Conservation (phyloP, 352 stramenopile species). For the Pythium guiyangense region DNA sequence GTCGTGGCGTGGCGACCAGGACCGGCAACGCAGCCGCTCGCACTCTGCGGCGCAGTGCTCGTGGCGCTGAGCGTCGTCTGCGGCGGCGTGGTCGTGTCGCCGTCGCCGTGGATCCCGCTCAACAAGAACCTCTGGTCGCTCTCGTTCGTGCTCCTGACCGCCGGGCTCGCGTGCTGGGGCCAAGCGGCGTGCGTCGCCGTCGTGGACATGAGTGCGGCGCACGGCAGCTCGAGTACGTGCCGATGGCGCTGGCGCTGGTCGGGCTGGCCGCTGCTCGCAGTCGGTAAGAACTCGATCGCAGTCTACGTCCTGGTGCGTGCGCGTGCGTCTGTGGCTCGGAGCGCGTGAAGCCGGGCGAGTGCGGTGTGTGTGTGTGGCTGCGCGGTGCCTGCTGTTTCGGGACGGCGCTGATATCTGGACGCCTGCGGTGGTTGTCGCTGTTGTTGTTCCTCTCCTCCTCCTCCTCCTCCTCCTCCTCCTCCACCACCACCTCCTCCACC, state of each 20-base stretch:
- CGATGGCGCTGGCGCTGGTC: slow-evolving; percentile 13
- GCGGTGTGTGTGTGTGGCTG: neutral
- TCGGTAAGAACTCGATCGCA: slow-evolving; percentile 72
- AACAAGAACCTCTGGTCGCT: no score
- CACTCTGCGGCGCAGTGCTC: slow-evolving; percentile 4
- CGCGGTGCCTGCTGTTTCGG: no score
- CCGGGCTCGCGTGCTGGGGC: slow-evolving; percentile 27
- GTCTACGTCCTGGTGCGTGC: slow-evolving; percentile 64
- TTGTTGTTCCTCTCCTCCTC: no score
- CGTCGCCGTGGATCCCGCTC: no score
- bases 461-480: no score
- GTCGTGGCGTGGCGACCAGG: slow-evolving; percentile 12
- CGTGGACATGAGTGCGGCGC: slow-evolving; percentile 11
- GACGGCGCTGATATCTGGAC: no score
- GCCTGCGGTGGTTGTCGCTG: no score
- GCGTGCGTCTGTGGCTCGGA: neutral
- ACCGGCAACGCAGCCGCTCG: slow-evolving; percentile 1
- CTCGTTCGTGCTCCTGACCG: slow-evolving; percentile 53
- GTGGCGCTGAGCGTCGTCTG: slow-evolving; percentile 8
- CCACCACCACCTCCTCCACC: no score
- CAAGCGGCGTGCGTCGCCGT: slow-evolving; percentile 20
- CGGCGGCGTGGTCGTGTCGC: slow-evolving; percentile 15
- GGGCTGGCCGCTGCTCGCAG: slow-evolving; percentile 21
- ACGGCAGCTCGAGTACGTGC: slow-evolving; percentile 3
- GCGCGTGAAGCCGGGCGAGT: no score